Evolutionary conservation across 768 basidiomycete genomes (phyloP).

Genomic region (Tricholoma hemisulphureum): DNA sequence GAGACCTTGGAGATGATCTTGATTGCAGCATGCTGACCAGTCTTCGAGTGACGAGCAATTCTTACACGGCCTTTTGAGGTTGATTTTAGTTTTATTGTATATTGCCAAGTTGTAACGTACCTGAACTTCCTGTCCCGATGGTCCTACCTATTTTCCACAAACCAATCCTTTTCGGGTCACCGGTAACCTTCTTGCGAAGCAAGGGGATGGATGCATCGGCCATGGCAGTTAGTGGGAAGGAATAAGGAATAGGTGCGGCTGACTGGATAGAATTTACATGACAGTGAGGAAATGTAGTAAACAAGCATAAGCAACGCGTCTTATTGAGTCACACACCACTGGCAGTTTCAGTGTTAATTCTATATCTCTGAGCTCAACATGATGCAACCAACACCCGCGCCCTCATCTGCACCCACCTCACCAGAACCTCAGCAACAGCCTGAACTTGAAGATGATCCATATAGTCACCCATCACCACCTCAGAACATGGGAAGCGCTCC

Average conservation of each 20-base stretch:
- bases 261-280: constrained; percentile 7
- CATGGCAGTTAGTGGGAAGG: constrained; percentile 21
- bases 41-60: constrained; percentile 84
- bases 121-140: constrained; percentile 80
- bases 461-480: constrained; percentile 53
- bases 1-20: constrained; percentile 88
- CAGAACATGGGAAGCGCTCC: constrained; percentile 68
- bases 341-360: background rate
- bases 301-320: constrained; percentile 38
- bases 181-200: constrained; percentile 23
- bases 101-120: constrained; percentile 36
- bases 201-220: constrained; percentile 21
- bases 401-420: constrained; percentile 55
- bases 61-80: constrained; percentile 73
- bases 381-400: constrained; percentile 70
- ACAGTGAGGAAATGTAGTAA: constrained; percentile 12
- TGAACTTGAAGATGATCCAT: constrained; percentile 27
- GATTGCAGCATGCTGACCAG: constrained; percentile 87
- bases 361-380: constrained; percentile 16
- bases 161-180: constrained; percentile 69
- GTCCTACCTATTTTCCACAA: constrained; percentile 82
- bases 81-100: background rate
- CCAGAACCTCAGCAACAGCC: constrained; percentile 25
- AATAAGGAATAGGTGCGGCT: constrained; percentile 18
- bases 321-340: background rate